phyloP scores from a whole-genome alignment of 2,329 filamentous ascomycete species.

The Diplodia corticola region DNA sequence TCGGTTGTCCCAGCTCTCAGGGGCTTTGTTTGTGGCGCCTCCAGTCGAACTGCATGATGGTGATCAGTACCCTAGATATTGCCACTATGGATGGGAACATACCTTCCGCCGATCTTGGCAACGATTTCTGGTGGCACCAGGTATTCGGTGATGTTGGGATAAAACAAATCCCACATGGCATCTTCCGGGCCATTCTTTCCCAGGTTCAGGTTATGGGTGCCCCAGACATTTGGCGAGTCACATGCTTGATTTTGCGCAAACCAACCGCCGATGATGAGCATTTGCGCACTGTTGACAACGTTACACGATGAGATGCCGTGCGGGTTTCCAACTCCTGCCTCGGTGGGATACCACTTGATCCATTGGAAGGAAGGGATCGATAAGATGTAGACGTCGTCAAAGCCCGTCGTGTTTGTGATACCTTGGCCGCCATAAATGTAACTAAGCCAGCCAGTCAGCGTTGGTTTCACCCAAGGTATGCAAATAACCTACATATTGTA shows the following conservation, averaged over 20 bases:
- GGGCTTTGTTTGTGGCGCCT: constrained; percentile 55
- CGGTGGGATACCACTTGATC: constrained; percentile 56
- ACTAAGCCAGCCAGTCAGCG: constrained; percentile 37
- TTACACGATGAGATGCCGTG: constrained; percentile 59
- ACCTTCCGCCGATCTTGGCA: constrained; percentile 47
- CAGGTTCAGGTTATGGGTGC: constrained; percentile 58
- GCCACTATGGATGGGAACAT: constrained; percentile 23
- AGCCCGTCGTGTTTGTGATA: constrained; percentile 53
- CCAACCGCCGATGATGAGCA: constrained; percentile 63
- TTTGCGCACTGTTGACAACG: constrained; percentile 58
- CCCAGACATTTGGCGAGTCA: constrained; percentile 56
- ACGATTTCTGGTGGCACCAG: constrained; percentile 55
- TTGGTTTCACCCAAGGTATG: background rate
- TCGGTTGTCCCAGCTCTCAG: constrained; percentile 50
- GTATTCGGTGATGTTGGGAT: constrained; percentile 54
- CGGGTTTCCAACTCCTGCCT: constrained; percentile 49
- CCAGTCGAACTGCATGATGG: constrained; percentile 46
- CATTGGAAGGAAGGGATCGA: constrained; percentile 64
- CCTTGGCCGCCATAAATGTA: constrained; percentile 63
- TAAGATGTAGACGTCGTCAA: constrained; percentile 64
- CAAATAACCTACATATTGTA: constrained; percentile 60
- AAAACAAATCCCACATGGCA: constrained; percentile 54
- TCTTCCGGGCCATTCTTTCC: constrained; percentile 51
- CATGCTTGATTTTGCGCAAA: constrained; percentile 54
- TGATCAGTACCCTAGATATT: constrained; percentile 15